Evolutionary conservation across 1,284 basidiomycete genomes (phyloP), one percentile per base, ranked within the genome.

Genomic region (Golubevia sp.): DNA sequence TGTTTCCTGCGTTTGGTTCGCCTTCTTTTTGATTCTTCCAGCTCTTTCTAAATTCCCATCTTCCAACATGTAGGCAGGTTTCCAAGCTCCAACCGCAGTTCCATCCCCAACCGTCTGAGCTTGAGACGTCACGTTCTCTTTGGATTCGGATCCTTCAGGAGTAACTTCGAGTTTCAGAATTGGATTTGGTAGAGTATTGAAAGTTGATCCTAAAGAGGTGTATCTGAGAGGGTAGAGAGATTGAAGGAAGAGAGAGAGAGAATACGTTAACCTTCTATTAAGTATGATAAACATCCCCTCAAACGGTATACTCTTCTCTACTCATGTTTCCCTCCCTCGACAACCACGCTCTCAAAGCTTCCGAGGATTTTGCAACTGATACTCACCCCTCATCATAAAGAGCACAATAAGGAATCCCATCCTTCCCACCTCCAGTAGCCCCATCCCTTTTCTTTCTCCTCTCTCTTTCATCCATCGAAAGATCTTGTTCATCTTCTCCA

Each of bases 131-230:
- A n/a, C n/a, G n/a, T n/a, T n/a, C n/a, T n/a, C n/a, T n/a, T n/a
- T n/a, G n/a, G n/a, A n/a, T n/a, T n/a, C n/a, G n/a, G n/a, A n/a
- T n/a, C n/a, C n/a, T n/a, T n/a, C n/a, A n/a, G n/a, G n/a, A n/a
- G n/a, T n/a, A n/a, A 8, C 13, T 55, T 49, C n/a, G 11, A 70
- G 49, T 24, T 87, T 86, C 4, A 97, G 87, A 0, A 91, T 88
- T 0, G 96, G 96, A 76, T 99, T 99, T 0, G 90, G 93, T 74
- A 90, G 90, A 0, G 97, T 98, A 85, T 98, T 97, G 85, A 90
- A 92, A 0, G 92, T 95, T 18, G 94, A 97, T 23, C 97, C 96
- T 15, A 99, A 88, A 2, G 94, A 97, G 0, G 97, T 99, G 84
- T 97, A 99, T 30, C 93, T 95, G 24, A 0, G 27, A 44, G n/a